Evolutionary conservation across 129 eudicot species (phyloP), one percentile per base, ranked within the genome.

Genomic region (Escallonia herrerae): DNA sequence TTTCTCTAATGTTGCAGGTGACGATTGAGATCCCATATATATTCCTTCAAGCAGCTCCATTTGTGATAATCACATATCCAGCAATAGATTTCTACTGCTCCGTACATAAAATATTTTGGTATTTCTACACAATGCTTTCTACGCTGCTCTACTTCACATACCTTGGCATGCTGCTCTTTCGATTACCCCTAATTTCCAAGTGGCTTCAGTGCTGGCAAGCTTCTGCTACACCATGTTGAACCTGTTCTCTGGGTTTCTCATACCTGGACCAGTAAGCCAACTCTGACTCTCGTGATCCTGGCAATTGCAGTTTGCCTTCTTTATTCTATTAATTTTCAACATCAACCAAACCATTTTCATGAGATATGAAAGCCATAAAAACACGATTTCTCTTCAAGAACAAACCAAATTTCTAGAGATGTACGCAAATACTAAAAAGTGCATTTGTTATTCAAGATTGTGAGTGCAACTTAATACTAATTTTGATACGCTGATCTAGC

Each of bases 31-130:
- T 84, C 54, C 85, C 86, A 15, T 80, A 83, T 60, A 73, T 76
- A 44, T 63, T 80, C 7, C 56, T 80, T 39, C 86, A 84, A 69
- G 69, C 74, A 2, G 14, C 64, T 40, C 56, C 76, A 43, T 80
- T 61, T 49, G 78, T 72, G 66, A 59, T 71, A 38, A 70, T 84
- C 5, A 76, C 75, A 53, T 84, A 84, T 63, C 69, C 81, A 57
- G 73, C 76, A 71, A 83, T 84, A 59, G 83, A 83, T 57, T 80
- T 76, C 66, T 64, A 83, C 64, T 83, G 90, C 86, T 72, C 90
- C 41, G 58, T 53, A 22, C 7, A 59, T 4, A 83, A 80, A 60
- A 69, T 80, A 66, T 50, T 77, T 12, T 73, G 77, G 76, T 74
- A 76, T 53, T 83, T 73, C 76, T 62, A 72, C 67, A 70, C 75